Evolutionary conservation across 768 basidiomycete species (phyloP), one percentile per base, ranked within the genome.

Genomic region (Leucocoprinus leucothites): DNA sequence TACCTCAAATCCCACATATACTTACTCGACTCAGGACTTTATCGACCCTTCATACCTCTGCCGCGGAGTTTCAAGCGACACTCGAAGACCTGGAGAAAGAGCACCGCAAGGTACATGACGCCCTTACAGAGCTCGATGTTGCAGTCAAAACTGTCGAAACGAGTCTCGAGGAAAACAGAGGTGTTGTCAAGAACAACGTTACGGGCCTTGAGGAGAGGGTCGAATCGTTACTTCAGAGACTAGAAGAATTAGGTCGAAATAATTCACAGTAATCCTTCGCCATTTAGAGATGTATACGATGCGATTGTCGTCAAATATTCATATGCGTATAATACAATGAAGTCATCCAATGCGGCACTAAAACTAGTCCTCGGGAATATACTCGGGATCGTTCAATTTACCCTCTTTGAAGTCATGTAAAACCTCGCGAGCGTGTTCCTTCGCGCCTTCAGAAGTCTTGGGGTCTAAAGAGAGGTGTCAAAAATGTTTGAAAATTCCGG

Each of bases 1-100:
- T 92, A 1, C 87, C 90, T 0, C 89, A 91, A 59, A 88, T 92
- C 42, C 90, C 95, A 1, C 93, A 97, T 61, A 87, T 99, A 21
- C 80, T 99, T 22, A 84, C 89, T 3, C 89, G 96, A 13, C 71
- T 99, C 35, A 84, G 91, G 36, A 94, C 94, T 9, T 77, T 99
- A 3, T 85, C 91, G 8, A 66, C 82, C 0, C 69, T 99, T 57
- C 96, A 99, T 64, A 78, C 86, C 0, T 85, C 89, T 46, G 92
- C 96, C 0, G 79, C 86, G 1, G 81, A 86, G 22, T 94, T 98
- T 63, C 81, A 87, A 49, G 77, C 74, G 19, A 82, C 85, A 2
- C 73, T 98, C 3, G 70, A 77, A 14, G 68, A 76, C 46, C 71
- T 95, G 28, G 87, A 91, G 67, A 82, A 83, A 53, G 88, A 91